Evolutionary conservation across 2,329 filamentous ascomycete species (phyloP).

Genomic region (Magnaporthales sp.): DNA sequence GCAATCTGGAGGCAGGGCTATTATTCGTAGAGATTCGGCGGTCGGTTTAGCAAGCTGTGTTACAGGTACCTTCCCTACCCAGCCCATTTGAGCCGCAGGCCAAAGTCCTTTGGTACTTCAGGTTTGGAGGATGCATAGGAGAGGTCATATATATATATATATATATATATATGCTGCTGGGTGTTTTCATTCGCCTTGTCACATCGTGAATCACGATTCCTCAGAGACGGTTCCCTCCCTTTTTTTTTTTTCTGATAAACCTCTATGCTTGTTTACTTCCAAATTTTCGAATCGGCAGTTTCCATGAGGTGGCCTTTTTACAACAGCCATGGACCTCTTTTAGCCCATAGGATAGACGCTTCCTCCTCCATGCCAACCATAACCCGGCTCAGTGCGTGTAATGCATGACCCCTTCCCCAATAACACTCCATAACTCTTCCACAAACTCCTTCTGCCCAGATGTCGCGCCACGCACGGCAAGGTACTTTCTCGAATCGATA

Average conservation of each 20-base stretch:
- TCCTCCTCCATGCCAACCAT: not conserved
- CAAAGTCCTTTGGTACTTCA: no score
- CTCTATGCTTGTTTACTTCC: not conserved
- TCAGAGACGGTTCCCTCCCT: not conserved
- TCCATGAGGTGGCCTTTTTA: not conserved
- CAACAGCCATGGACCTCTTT: no score
- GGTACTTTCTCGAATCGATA: constrained; percentile 51
- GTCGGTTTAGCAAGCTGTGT: not conserved
- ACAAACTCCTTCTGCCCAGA: constrained; percentile 52
- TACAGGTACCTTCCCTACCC: not conserved
- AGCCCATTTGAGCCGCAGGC: not conserved
- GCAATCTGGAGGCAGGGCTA: no score
- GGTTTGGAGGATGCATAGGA: no score
- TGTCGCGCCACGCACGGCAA: constrained; percentile 53
- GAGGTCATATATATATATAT: no score
- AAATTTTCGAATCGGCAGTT: not conserved
- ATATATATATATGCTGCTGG: no score
- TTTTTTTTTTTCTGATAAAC: not conserved
- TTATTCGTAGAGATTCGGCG: no score
- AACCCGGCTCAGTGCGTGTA: constrained; percentile 16
- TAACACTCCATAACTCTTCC: constrained; percentile 54
- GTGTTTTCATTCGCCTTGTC: not conserved
- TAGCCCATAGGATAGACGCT: not conserved
- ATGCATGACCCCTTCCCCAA: constrained; percentile 45
- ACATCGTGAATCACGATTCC: not conserved